phyloP scores from a whole-genome alignment of 768 basidiomycete genomes.

The Holtermannia corniformis region DNA sequence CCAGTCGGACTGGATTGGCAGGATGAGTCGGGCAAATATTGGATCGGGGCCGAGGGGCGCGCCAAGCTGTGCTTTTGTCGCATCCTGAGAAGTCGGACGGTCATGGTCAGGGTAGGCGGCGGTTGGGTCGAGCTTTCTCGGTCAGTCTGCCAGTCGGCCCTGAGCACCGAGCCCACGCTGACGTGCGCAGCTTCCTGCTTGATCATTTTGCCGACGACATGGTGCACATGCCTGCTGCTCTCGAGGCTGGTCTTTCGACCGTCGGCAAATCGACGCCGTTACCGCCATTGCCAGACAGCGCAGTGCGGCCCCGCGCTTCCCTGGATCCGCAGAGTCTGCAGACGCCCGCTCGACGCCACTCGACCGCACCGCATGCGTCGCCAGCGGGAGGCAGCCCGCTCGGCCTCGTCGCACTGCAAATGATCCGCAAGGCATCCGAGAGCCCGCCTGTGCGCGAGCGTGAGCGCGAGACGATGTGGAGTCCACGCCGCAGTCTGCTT shows the following conservation, averaged over 20 bases:
- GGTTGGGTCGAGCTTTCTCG: conserved; percentile 88
- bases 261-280: too few species aligned
- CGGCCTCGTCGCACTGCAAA: conserved; percentile 70
- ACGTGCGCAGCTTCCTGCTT: conserved; percentile 19
- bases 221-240: neutral
- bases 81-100: conserved; percentile 79
- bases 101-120: conserved; percentile 94
- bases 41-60: conserved; percentile 82
- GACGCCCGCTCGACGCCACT: neutral
- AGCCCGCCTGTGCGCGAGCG: conserved; percentile 22
- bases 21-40: conserved; percentile 88
- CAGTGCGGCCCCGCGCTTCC: too few species aligned
- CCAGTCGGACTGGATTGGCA: conserved; percentile 55
- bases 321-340: neutral
- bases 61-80: conserved; percentile 82
- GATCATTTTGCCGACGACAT: conserved; percentile 30
- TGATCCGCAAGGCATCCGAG: conserved; percentile 59
- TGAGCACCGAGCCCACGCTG: neutral
- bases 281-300: too few species aligned
- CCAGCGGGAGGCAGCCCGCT: neutral
- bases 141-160: conserved; percentile 46
- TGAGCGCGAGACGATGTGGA: conserved; percentile 21
- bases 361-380: neutral
- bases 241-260: too few species aligned
- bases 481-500: neutral